These are phyloP conservation scores for Colletotrichum eremochloae DNA, from an alignment of 2,329 filamentous ascomycete genomes.

Conservation along the genomic window DNA sequence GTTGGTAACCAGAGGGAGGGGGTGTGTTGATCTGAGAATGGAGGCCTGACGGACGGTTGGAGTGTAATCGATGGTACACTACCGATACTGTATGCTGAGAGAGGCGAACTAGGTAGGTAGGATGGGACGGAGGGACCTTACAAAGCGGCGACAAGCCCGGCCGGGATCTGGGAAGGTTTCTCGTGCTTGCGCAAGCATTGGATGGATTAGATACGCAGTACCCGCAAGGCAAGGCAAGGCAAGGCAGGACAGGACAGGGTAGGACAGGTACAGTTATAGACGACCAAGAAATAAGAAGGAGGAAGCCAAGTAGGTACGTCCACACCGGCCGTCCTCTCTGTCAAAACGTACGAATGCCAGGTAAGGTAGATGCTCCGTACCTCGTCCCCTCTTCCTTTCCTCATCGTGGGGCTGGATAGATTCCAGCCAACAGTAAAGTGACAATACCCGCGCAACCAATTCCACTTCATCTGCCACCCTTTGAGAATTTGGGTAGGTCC, in stretches of 20 bases:
- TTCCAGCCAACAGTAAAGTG: background rate
- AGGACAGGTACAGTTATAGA: conserved; percentile 1
- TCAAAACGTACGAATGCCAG: background rate
- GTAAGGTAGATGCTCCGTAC: background rate
- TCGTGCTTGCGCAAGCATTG: conserved; percentile 19
- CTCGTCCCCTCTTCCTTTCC: background rate
- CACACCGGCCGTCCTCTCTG: background rate
- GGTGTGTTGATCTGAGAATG: conserved; percentile 7
- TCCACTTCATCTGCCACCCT: background rate
- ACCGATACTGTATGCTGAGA: background rate
- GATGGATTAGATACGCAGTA: conserved; percentile 10
- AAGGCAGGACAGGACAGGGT: background rate
- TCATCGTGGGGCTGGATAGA: background rate
- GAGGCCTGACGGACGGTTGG: conserved; percentile 9
- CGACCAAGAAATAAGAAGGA: conserved; percentile 3
- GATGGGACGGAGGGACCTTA: background rate
- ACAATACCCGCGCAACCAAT: background rate
- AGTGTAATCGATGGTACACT: background rate
- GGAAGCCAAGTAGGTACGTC: background rate
- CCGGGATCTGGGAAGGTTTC: conserved; percentile 29
- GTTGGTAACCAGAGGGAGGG: background rate
- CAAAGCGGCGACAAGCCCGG: conserved; percentile 37
- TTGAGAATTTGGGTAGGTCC: background rate
- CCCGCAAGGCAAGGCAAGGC: conserved; percentile 2
- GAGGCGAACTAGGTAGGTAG: background rate